Evolutionary conservation across 768 basidiomycete species (phyloP).

Genomic region (Amanita fuliginea): DNA sequence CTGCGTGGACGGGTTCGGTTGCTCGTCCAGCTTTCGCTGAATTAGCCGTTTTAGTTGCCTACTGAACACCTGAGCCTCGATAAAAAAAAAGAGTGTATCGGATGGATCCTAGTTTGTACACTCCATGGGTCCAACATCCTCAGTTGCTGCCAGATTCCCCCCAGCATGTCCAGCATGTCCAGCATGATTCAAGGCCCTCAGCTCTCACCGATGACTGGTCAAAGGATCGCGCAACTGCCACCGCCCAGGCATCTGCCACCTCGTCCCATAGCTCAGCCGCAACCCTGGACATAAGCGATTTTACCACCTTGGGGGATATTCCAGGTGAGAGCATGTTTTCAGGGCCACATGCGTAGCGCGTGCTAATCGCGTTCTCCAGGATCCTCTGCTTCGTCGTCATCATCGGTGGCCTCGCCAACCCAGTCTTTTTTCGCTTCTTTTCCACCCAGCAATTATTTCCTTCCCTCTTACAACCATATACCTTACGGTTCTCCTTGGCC

Average conservation of each 20-base stretch:
- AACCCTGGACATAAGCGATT: conserved; percentile 31
- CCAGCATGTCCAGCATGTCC: conserved; percentile 19
- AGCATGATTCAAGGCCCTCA: conserved; percentile 14
- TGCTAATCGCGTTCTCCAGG: conserved; percentile 9
- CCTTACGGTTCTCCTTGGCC: conserved; percentile 45
- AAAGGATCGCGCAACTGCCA: conserved; percentile 27
- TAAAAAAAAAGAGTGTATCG: conserved; percentile 19
- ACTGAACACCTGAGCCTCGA: conserved; percentile 16
- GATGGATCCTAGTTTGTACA: conserved; percentile 36
- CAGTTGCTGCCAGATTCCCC: conserved; percentile 23
- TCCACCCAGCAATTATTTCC: conserved; percentile 30
- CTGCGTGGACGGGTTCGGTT: conserved; percentile 13
- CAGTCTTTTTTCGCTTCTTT: conserved; percentile 30
- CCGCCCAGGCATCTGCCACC: conserved; percentile 13
- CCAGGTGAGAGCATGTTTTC: conserved; percentile 21
- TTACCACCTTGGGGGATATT: conserved; percentile 28
- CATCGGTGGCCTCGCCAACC: conserved; percentile 28
- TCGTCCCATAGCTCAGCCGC: conserved; percentile 15
- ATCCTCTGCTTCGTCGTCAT: conserved; percentile 17
- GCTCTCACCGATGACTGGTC: conserved; percentile 30
- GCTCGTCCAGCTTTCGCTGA: conserved; percentile 13
- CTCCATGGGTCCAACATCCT: conserved; percentile 30
- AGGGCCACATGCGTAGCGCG: background rate
- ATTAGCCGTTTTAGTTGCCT: conserved; percentile 23
- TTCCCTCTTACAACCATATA: conserved; percentile 41